Base-by-base conservation (phyloP, 768 basidiomycete genomes). In the Hydnum rufescens region DNA sequence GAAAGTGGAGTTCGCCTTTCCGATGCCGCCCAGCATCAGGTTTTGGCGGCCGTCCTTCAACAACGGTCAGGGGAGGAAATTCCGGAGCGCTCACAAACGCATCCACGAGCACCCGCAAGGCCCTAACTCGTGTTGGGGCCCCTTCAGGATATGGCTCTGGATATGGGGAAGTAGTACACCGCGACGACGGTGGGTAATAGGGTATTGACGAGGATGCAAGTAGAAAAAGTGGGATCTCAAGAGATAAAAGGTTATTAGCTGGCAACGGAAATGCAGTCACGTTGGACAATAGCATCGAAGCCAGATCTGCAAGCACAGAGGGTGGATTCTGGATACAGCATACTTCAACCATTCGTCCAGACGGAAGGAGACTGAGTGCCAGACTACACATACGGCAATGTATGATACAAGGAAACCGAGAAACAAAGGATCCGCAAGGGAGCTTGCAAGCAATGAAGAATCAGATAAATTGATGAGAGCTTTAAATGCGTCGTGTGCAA, bases 231-330 rank as follows among this genome's bases (percentile, higher is more conserved):
- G 77, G 66, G 46, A 95, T 72, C 54, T 75, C 75, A 42, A 90
- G 67, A 1, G 69, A 68, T 3, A 88, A 66, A 5, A 97, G 64
- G 4, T 71, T 63, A 5, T 73, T 67, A 57, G 84, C 81, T 51
- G 82, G 74, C 0, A 73, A 65, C 2, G 82, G 71, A 42, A 84
- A 78, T 3, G 82, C 74, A 5, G 88, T 84, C 31, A 95, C 68
- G 67, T 97, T 97, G n/a, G 90, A 93, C 5, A 97, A 73, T 1
- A 96, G 71, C 93, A 97, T 97, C n/a, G 87, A 75, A 2, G 90
- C 88, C 19, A 97, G 76, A 69, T 96, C 92, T 31, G 89, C 88
- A 26, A 96, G 80, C 53, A 82, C 77, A 5, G 92, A 78, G 55
- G 82, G 76, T n/a, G 86, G 82, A 65, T 89, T 83, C 90, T 96